phyloP scores from a whole-genome alignment of 352 stramenopile genomes.

The Phytophthora rubi region DNA sequence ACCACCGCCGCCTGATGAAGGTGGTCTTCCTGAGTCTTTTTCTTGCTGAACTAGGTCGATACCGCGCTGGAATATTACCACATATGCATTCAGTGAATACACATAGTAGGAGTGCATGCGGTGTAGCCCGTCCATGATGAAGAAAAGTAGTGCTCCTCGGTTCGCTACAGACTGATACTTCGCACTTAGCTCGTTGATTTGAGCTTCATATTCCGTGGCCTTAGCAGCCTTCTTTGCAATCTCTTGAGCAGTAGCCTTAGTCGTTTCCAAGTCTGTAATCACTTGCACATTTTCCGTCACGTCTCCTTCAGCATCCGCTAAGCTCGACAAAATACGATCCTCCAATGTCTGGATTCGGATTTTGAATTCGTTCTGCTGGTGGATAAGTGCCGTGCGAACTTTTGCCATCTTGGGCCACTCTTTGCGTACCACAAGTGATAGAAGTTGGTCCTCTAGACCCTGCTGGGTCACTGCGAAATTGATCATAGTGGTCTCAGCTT shows the following conservation, averaged over 20 bases:
- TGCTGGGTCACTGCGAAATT: constrained; percentile 93
- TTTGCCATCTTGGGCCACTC: constrained; percentile 90
- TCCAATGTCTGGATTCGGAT: constrained; percentile 88
- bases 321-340: constrained; percentile 87
- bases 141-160: constrained; percentile 94
- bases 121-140: constrained; percentile 93
- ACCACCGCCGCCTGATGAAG: constrained; percentile 31
- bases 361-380: constrained; percentile 93
- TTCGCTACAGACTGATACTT: constrained; percentile 94
- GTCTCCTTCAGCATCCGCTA: constrained; percentile 85
- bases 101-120: constrained; percentile 96
- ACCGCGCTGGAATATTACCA: constrained; percentile 94
- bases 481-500: constrained; percentile 91
- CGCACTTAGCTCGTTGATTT: constrained; percentile 87
- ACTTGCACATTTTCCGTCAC: constrained; percentile 96
- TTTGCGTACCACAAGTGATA: constrained; percentile 88
- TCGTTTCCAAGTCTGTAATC: constrained; percentile 94
- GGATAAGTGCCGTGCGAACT: constrained; percentile 77
- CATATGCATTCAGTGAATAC: constrained; percentile 95
- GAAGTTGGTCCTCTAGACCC: constrained; percentile 91
- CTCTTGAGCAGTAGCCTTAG: constrained; percentile 89
- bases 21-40: constrained; percentile 30
- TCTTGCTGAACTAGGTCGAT: constrained; percentile 89
- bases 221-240: constrained; percentile 86
- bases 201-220: constrained; percentile 70